These are phyloP conservation scores for Sugiyamaella floridensis DNA, from an alignment of 805 yeast species.

Conservation along the genomic window DNA sequence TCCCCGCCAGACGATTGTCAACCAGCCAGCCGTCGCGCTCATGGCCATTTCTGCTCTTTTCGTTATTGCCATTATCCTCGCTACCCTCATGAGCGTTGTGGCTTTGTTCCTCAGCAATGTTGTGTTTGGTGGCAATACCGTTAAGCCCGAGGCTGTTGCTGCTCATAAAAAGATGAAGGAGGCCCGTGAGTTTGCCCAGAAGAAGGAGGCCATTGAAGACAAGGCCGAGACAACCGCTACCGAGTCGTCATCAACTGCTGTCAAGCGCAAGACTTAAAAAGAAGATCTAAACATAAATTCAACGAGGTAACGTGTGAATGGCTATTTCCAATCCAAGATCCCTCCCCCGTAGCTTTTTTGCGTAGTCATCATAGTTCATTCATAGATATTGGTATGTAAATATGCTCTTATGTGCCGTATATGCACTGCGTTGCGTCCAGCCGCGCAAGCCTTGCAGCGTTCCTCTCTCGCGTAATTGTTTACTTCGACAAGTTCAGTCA, in stretches of 20 bases:
- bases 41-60: constrained; percentile 22
- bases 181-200: background rate
- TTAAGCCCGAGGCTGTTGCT: background rate
- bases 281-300: no score
- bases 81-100: constrained; percentile 21
- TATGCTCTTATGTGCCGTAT: no score
- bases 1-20: constrained; percentile 28
- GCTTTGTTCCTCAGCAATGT: constrained; percentile 11
- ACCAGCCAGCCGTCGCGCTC: constrained; percentile 33
- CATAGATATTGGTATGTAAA: no score
- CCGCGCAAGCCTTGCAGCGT: no score
- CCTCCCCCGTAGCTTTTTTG: no score
- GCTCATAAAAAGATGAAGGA: background rate
- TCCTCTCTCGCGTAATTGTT: no score
- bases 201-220: constrained; percentile 3
- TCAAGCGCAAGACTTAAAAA: constrained; percentile 18
- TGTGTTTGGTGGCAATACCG: background rate
- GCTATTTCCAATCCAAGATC: no score
- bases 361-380: no score
- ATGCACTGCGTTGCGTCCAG: no score
- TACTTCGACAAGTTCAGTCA: no score
- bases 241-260: constrained; percentile 12
- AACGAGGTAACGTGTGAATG: no score
- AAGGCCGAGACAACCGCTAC: constrained; percentile 11
- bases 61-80: constrained; percentile 21